These are phyloP conservation scores for Trichosporon sp. DNA, from an alignment of 1,284 basidiomycete species.

Conservation along the genomic window DNA sequence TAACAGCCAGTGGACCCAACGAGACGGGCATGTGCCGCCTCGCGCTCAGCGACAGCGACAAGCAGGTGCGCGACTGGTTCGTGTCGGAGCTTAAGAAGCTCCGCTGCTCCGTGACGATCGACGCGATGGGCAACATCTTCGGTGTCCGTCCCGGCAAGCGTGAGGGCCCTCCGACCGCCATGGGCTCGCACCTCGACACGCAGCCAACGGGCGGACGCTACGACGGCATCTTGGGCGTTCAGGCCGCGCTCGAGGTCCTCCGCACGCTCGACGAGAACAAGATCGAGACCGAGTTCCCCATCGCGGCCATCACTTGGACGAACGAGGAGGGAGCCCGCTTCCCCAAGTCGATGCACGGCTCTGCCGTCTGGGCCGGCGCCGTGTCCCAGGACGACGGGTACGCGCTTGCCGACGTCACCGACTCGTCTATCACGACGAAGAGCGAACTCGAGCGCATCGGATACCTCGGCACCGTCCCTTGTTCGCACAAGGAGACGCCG, in stretches of 20 bases:
- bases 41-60: slow-evolving; percentile 46
- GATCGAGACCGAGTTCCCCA: slow-evolving; percentile 33
- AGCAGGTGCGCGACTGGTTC: slow-evolving; percentile 46
- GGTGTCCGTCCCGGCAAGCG: slow-evolving; percentile 37
- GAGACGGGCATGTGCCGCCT: slow-evolving; percentile 38
- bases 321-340: slow-evolving; percentile 45
- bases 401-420: slow-evolving; percentile 27
- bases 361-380: slow-evolving; percentile 43
- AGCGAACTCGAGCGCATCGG: slow-evolving; percentile 37
- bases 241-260: slow-evolving; percentile 38
- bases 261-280: slow-evolving; percentile 26
- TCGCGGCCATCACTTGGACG: slow-evolving; percentile 39
- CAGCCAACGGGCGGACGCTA: slow-evolving; percentile 45
- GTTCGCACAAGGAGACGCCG: slow-evolving; percentile 29
- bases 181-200: slow-evolving; percentile 47
- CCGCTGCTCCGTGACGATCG: slow-evolving; percentile 43
- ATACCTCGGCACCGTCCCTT: slow-evolving; percentile 33
- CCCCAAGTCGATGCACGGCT: slow-evolving; percentile 42
- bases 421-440: slow-evolving; percentile 23
- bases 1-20: slow-evolving; percentile 17
- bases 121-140: slow-evolving; percentile 52
- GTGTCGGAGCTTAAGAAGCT: slow-evolving; percentile 39
- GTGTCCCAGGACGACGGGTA: slow-evolving; percentile 28
- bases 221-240: slow-evolving; percentile 46
- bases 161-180: slow-evolving; percentile 36